Evolutionary conservation across 2,329 filamentous ascomycete genomes (phyloP).

Genomic region (Daldinia eschscholtzii): DNA sequence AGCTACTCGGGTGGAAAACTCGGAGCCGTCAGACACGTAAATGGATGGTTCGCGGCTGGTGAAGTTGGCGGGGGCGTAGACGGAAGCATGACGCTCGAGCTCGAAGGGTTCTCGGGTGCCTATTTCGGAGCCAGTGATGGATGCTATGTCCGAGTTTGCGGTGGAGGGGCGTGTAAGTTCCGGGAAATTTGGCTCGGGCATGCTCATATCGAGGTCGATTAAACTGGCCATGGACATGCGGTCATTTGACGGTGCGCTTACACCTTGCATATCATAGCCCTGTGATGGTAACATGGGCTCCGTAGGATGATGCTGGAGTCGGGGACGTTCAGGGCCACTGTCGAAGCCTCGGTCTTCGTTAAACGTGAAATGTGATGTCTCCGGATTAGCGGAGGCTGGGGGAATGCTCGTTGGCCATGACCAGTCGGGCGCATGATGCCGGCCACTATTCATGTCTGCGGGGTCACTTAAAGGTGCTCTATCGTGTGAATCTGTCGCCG

Average conservation of each 20-base stretch:
- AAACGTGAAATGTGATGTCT: constrained; percentile 65
- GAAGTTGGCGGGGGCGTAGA: constrained; percentile 60
- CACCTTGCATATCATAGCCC: constrained; percentile 58
- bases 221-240: constrained; percentile 60
- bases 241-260: constrained; percentile 54
- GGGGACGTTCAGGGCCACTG: constrained; percentile 56
- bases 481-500: constrained; percentile 56
- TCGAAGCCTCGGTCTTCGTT: constrained; percentile 52
- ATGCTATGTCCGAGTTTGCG: constrained; percentile 69
- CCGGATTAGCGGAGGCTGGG: constrained; percentile 66
- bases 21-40: constrained; percentile 71
- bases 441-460: constrained; percentile 65
- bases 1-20: constrained; percentile 57
- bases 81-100: constrained; percentile 71
- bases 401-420: constrained; percentile 68
- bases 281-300: constrained; percentile 62
- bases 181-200: constrained; percentile 62
- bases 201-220: constrained; percentile 69
- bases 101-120: constrained; percentile 71
- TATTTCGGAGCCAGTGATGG: constrained; percentile 68
- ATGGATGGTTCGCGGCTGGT: constrained; percentile 68
- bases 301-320: constrained; percentile 64
- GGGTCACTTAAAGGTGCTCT: constrained; percentile 70
- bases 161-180: constrained; percentile 69
- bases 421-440: constrained; percentile 67